Conservation (phyloP, 441 rosid species). For the Rhodomyrtus psidioides region DNA sequence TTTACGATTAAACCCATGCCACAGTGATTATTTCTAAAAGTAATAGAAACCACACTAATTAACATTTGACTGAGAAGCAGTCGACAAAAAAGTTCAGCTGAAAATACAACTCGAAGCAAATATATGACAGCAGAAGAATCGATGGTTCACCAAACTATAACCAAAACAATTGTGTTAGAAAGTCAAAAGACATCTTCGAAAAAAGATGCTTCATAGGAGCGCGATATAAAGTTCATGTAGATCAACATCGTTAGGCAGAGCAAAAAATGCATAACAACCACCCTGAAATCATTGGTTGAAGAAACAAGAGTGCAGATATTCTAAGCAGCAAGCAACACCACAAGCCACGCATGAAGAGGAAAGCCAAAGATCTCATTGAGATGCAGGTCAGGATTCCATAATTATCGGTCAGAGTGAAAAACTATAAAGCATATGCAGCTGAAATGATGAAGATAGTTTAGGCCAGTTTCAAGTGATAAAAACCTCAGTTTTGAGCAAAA, state of each 20-base stretch:
- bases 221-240: not conserved
- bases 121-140: not conserved
- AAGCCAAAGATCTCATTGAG: not conserved
- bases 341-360: not conserved
- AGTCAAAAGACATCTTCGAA: not conserved
- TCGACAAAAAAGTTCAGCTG: not conserved
- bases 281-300: not conserved
- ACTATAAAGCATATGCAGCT: not conserved
- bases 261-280: not conserved
- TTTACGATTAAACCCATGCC: not conserved
- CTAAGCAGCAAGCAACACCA: not conserved
- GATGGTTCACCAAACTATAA: not conserved
- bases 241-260: not conserved
- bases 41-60: not conserved
- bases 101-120: not conserved
- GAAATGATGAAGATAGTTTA: not conserved
- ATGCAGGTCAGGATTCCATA: not conserved
- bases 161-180: not conserved
- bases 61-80: not conserved
- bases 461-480: not conserved
- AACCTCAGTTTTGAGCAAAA: not conserved
- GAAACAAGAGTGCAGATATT: not conserved
- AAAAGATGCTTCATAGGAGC: not conserved
- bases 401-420: not conserved
- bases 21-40: not conserved